A percentile compares a stretch with the other conserved stretches of the same genome.
Evolutionary conservation across 2,329 filamentous ascomycete species (phyloP).

Genomic region (Geosmithia putterillii): DNA sequence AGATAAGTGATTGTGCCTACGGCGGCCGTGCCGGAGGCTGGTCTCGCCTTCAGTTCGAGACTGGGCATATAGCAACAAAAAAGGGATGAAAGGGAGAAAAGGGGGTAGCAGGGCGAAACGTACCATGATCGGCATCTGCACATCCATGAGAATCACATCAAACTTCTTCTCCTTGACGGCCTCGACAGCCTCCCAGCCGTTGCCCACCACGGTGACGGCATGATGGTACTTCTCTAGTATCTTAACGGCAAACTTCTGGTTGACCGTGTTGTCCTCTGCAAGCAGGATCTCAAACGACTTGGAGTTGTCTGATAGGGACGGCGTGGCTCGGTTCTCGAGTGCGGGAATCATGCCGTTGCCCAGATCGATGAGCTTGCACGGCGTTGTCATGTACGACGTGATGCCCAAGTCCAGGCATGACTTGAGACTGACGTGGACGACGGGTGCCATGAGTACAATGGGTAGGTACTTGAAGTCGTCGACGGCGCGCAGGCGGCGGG

Average conservation of each 20-base stretch:
- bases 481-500: slow-evolving; percentile 69
- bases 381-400: slow-evolving; percentile 98
- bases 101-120: slow-evolving; percentile 21
- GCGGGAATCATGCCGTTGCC: slow-evolving; percentile 95
- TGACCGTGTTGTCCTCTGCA: slow-evolving; percentile 95
- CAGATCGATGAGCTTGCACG: slow-evolving; percentile 85
- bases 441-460: slow-evolving; percentile 79
- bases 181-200: slow-evolving; percentile 86
- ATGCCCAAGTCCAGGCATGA: slow-evolving; percentile 90
- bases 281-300: slow-evolving; percentile 92
- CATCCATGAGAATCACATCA: slow-evolving; percentile 97
- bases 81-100: no score
- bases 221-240: slow-evolving; percentile 96
- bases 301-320: slow-evolving; percentile 83
- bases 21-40: no score
- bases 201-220: slow-evolving; percentile 83
- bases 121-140: slow-evolving; percentile 99
- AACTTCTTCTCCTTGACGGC: slow-evolving; percentile 87
- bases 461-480: slow-evolving; percentile 98
- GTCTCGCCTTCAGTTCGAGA: no score
- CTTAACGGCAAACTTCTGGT: slow-evolving; percentile 90
- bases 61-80: no score
- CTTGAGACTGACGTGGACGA: slow-evolving; percentile 85
- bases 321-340: slow-evolving; percentile 83
- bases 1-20: no score